Base-by-base conservation (phyloP, 768 basidiomycete genomes). In the Pleurotus tuoliensis region DNA sequence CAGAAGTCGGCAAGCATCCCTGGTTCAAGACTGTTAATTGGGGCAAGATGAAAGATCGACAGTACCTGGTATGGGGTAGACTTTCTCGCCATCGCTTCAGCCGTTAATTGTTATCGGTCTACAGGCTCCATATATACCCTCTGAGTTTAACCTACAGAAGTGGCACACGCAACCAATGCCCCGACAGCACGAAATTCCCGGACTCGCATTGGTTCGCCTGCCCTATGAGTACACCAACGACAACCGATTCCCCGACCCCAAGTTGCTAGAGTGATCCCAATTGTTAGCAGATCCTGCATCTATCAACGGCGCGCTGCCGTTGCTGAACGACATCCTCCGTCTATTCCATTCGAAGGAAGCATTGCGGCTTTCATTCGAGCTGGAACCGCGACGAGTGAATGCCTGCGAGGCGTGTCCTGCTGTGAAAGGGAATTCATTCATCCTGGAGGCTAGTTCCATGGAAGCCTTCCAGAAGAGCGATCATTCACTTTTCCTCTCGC, bases 11-110 rank as follows among this genome's bases (percentile, higher is more conserved):
- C 41, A 55, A 61, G 4, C 80, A 84, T 55, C 67, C 72, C 1
- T 86, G 79, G 79, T 61, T 84, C 43, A 58, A 60, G 4, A 64
- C 68, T 18, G 67, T 85, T 11, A 71, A 79, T 55, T 84, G 82
- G 83, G 63, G 63, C 16, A 74, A 73, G 62, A 73, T 84, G 68
- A 60, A 70, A 9, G 62, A 64, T 0, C 72, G 77, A 40, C 64
- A 69, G 34, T 81, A 82, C 52, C 57, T 76, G 27, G 83, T 84
- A 63, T 46, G 81, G 69, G 13, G 45, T 51, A 30, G 6, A n/a
- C 47, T 46, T 40, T 18, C 56, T 25, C 39, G 59, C 38, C 56
- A 49, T 46, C 44, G 58, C 49, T 34, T 30, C 30, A 34, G 30
- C 27, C 40, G 37, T 27, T 27, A 54, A 47, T 20, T 46, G 25